phyloP scores from a whole-genome alignment of 345 rosid species.

The Acer negundo region DNA sequence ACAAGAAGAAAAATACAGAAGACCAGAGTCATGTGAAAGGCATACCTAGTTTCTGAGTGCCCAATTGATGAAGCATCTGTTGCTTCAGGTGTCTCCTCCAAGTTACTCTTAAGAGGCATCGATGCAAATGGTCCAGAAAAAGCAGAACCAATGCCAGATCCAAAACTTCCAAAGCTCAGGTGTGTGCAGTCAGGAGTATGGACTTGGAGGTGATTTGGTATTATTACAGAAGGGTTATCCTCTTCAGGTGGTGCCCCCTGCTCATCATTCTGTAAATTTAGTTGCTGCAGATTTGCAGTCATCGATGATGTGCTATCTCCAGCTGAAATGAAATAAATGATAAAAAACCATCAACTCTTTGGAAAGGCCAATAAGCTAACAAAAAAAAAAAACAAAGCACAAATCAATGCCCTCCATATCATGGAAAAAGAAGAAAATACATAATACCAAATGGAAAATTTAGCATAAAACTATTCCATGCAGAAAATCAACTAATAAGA shows the following conservation, averaged over 20 bases:
- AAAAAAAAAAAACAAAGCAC: neutral
- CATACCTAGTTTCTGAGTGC: constrained; percentile 69
- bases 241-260: constrained; percentile 53
- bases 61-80: constrained; percentile 48
- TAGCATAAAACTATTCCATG: neutral
- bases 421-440: too few relatives aligned
- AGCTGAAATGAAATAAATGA: constrained; percentile 43
- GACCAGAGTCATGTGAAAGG: neutral
- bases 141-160: constrained; percentile 50
- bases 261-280: constrained; percentile 59
- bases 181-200: constrained; percentile 81
- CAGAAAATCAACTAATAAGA: neutral
- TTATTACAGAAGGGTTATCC: constrained; percentile 75
- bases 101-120: constrained; percentile 50
- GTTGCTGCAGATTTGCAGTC: constrained; percentile 56
- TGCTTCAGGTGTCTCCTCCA: constrained; percentile 63
- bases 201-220: constrained; percentile 92
- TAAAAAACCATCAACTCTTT: constrained; percentile 3
- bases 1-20: neutral
- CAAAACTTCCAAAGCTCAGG: constrained; percentile 97
- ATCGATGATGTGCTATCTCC: constrained; percentile 59
- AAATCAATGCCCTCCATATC: neutral
- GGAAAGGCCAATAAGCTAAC: constrained; percentile 7
- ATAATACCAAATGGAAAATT: neutral
- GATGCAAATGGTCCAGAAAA: constrained; percentile 56